These are phyloP conservation scores for Colletotrichum tamarilloi DNA, from an alignment of 2,329 filamentous ascomycete species.

Conservation along the genomic window DNA sequence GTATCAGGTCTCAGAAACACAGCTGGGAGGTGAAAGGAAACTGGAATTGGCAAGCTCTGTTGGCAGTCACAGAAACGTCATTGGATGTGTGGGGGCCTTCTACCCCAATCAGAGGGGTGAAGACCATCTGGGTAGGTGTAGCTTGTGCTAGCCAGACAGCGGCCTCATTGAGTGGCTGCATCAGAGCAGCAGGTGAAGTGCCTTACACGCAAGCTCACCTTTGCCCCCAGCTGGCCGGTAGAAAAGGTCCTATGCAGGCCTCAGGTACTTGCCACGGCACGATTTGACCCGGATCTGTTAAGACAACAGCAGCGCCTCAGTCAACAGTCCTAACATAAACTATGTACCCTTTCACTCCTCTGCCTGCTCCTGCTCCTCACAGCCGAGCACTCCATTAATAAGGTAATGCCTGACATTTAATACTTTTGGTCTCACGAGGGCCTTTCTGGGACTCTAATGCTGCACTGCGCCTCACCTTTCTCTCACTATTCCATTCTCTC, in stretches of 20 bases:
- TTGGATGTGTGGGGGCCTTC: conserved; percentile 24
- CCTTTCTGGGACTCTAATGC: conserved; percentile 7
- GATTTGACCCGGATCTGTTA: conserved; percentile 10
- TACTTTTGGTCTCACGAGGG: background rate
- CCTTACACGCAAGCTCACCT: background rate
- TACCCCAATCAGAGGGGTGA: conserved; percentile 11
- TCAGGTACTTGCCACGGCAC: background rate
- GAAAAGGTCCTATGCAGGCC: conserved; percentile 6
- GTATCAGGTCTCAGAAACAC: background rate
- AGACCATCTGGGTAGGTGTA: background rate
- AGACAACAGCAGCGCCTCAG: background rate
- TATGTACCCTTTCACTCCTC: background rate
- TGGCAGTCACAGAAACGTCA: conserved; percentile 34
- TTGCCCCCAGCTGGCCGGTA: conserved; percentile 8
- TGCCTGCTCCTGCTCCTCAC: conserved; percentile 17
- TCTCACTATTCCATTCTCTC: conserved; percentile 8
- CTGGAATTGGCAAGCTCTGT: conserved; percentile 1
- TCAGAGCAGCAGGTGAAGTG: background rate
- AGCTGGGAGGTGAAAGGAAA: background rate
- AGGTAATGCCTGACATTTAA: background rate
- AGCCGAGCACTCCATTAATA: background rate
- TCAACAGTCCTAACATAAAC: fast-evolving
- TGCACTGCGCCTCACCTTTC: conserved; percentile 20
- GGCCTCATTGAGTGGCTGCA: background rate
- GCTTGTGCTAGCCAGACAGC: background rate